Conservation (phyloP, 2,329 filamentous ascomycete genomes). For the Beauveria brongniartii region DNA sequence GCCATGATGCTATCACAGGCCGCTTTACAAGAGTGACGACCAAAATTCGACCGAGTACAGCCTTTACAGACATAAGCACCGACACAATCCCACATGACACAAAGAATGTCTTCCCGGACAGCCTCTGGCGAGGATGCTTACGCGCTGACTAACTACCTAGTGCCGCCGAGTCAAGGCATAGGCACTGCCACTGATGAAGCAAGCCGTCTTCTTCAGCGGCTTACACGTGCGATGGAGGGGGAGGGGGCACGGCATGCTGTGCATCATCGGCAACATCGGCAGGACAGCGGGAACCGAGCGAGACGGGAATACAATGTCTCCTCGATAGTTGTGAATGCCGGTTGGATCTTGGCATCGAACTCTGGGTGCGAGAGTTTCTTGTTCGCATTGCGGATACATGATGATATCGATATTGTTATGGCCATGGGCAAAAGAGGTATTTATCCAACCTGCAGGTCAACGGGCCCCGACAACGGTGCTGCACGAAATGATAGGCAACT, state of each 20-base stretch:
- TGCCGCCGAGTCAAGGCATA: background rate
- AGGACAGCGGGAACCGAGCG: background rate
- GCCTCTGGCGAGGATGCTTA: constrained; percentile 1
- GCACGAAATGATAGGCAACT: background rate
- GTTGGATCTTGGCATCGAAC: background rate
- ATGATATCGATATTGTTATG: background rate
- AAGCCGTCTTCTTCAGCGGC: background rate
- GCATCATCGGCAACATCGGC: background rate
- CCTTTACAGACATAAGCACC: background rate
- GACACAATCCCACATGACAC: background rate
- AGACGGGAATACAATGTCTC: background rate
- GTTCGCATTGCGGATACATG: background rate
- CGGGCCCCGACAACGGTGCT: background rate
- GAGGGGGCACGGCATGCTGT: background rate
- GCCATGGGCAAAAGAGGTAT: background rate
- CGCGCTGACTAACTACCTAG: background rate
- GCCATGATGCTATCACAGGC: background rate
- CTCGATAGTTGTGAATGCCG: background rate
- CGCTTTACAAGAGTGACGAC: background rate
- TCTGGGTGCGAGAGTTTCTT: background rate
- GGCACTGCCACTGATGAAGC: background rate
- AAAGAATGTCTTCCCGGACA: constrained; percentile 2
- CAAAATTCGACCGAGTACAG: background rate
- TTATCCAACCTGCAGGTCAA: background rate
- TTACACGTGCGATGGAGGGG: background rate